Conservation (phyloP, 495 filamentous ascomycete genomes). For the Pyrenula massariospora region DNA sequence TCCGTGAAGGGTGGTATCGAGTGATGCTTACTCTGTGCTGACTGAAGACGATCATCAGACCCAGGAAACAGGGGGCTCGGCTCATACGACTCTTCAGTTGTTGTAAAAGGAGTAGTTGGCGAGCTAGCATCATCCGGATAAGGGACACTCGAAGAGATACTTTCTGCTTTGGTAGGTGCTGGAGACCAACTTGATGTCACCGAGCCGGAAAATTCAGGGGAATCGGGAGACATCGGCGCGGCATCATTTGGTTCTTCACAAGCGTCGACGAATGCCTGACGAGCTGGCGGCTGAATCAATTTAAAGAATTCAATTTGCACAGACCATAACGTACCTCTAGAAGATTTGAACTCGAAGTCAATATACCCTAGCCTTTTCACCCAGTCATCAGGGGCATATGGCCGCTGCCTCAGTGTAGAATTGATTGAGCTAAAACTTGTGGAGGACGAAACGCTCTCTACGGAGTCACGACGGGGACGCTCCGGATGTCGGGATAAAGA, state of each 20-base stretch:
- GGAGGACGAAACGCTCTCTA: not conserved
- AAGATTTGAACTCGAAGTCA: not conserved
- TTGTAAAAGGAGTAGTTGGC: not conserved
- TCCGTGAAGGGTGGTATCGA: not conserved
- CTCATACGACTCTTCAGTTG: not conserved
- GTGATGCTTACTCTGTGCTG: not conserved
- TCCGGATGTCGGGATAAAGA: not conserved
- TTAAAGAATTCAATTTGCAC: not conserved
- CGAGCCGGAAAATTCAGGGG: not conserved
- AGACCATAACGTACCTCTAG: not conserved
- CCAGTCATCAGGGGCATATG: not conserved
- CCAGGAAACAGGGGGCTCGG: not conserved
- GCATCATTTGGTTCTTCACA: not conserved
- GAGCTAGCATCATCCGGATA: not conserved
- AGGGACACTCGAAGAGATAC: not conserved
- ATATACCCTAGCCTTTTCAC: not conserved
- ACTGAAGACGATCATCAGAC: not conserved
- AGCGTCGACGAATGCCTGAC: not conserved
- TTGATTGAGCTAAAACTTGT: not conserved
- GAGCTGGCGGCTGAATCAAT: not conserved
- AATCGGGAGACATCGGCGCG: not conserved
- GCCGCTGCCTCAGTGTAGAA: not conserved
- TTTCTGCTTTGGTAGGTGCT: not conserved
- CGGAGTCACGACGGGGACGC: not conserved
- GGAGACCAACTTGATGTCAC: not conserved